Evolutionary conservation across 164 flowering plant species (phyloP), one percentile per base, ranked within the genome.

Genomic region (Aristolochia contorta): DNA sequence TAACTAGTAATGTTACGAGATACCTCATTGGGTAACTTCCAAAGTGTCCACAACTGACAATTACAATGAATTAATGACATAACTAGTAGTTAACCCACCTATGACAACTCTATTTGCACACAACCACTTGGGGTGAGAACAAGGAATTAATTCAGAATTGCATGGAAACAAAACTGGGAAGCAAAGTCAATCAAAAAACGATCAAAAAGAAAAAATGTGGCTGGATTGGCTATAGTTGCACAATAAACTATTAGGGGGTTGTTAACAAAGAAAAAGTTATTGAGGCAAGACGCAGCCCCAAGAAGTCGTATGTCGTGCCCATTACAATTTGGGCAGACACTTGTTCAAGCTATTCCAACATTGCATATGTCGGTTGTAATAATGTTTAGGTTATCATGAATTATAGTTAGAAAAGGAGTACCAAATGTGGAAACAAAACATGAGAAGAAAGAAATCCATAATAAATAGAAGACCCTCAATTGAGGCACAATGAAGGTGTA

Each of bases 11-110:
- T n/a, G n/a, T n/a, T n/a, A n/a, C n/a, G n/a, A n/a, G n/a, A n/a
- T n/a, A n/a, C n/a, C n/a, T n/a, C n/a, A n/a, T n/a, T n/a, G n/a
- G n/a, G n/a, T n/a, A n/a, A n/a, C n/a, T n/a, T n/a, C n/a, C n/a
- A n/a, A n/a, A n/a, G n/a, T n/a, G n/a, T n/a, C n/a, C n/a, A n/a
- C n/a, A n/a, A n/a, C n/a, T n/a, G n/a, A n/a, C n/a, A n/a, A n/a
- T n/a, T n/a, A n/a, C n/a, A n/a, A n/a, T n/a, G n/a, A n/a, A n/a
- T n/a, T n/a, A n/a, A n/a, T n/a, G n/a, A n/a, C n/a, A n/a, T n/a
- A n/a, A n/a, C n/a, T n/a, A n/a, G n/a, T n/a, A n/a, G 69, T 90
- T 87, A 0, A 96, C 94, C 97, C 96, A 91, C 1, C 96, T 93
- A 12, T 96, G 0, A 96, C 75, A 8, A 85, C 16, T 8, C 87